Conservation (phyloP, 164 flowering plant species). For the Warburgia ugandensis region DNA sequence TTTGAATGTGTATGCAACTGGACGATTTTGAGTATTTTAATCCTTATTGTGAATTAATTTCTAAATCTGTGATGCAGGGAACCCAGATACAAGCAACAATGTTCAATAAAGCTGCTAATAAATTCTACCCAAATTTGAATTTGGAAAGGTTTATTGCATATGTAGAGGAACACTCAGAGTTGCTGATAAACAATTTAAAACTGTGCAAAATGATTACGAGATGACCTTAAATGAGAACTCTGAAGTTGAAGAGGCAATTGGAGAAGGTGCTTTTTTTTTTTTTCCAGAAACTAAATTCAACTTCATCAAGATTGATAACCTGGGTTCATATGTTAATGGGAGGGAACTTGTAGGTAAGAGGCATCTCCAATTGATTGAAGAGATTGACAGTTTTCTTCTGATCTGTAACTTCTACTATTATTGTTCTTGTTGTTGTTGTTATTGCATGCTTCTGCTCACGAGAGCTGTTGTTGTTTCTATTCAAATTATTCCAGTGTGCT, state of each 20-base stretch:
- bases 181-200: conserved; percentile 86
- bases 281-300: conserved; percentile 70
- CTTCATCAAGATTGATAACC: conserved; percentile 72
- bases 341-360: conserved; percentile 70
- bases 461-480: too few species aligned
- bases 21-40: not conserved
- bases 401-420: too few species aligned
- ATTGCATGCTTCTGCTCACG: too few species aligned
- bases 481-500: too few species aligned
- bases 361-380: not conserved
- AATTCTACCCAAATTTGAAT: conserved; percentile 64
- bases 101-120: conserved; percentile 90
- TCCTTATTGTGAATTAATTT: not conserved
- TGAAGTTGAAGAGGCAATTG: conserved; percentile 76
- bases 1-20: too few species aligned
- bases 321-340: conserved; percentile 75
- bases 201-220: conserved; percentile 93
- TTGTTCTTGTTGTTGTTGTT: too few species aligned
- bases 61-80: conserved; percentile 47
- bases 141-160: conserved; percentile 88
- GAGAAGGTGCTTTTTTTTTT: conserved; percentile 53
- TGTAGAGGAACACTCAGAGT: conserved; percentile 72
- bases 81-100: conserved; percentile 97
- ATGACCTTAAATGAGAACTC: conserved; percentile 88
- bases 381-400: not conserved